Percentiles rank a stretch among this genome's conserved stretches.
phyloP scores from a whole-genome alignment of 352 stramenopile genomes.

The Globisporangium spiculum region DNA sequence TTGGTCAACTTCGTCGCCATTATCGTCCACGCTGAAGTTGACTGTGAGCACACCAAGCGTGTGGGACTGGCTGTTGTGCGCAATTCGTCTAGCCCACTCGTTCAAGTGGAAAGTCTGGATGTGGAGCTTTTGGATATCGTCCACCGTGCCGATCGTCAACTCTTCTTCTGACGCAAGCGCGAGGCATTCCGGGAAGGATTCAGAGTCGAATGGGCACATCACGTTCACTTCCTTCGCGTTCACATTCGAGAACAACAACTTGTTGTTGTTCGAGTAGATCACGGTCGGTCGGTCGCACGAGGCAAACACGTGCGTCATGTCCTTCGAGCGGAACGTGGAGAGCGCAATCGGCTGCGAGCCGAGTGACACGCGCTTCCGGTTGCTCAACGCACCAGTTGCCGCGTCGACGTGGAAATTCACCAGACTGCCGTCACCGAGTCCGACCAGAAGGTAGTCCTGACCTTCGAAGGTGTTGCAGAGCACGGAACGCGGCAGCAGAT shows the following conservation, averaged over 20 bases:
- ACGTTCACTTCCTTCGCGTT: conserved; percentile 91
- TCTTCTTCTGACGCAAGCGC: conserved; percentile 94
- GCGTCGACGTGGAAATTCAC: conserved; percentile 90
- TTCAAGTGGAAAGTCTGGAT: conserved; percentile 95
- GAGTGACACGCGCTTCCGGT: conserved; percentile 94
- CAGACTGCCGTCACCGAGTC: conserved; percentile 95
- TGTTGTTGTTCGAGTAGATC: conserved; percentile 95
- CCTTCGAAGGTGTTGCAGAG: conserved; percentile 86
- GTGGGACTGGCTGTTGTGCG: conserved; percentile 77
- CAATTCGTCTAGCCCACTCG: conserved; percentile 92
- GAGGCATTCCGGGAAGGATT: conserved; percentile 93
- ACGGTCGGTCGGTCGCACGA: conserved; percentile 96
- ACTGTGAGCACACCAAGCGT: conserved; percentile 82
- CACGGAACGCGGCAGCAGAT: conserved; percentile 86
- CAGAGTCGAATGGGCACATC: conserved; percentile 92
- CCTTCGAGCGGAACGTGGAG: conserved; percentile 90
- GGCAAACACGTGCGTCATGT: conserved; percentile 95
- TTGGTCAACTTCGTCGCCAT: conserved; percentile 82
- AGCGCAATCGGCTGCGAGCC: conserved; percentile 94
- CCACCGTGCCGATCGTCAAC: conserved; percentile 96
- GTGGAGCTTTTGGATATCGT: conserved; percentile 99
- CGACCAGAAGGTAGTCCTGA: conserved; percentile 93
- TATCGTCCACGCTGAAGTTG: conserved; percentile 80
- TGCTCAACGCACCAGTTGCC: conserved; percentile 40
- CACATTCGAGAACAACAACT: conserved; percentile 96